Conservation (phyloP, 1,284 basidiomycete species). For the Trametes versicolor region DNA sequence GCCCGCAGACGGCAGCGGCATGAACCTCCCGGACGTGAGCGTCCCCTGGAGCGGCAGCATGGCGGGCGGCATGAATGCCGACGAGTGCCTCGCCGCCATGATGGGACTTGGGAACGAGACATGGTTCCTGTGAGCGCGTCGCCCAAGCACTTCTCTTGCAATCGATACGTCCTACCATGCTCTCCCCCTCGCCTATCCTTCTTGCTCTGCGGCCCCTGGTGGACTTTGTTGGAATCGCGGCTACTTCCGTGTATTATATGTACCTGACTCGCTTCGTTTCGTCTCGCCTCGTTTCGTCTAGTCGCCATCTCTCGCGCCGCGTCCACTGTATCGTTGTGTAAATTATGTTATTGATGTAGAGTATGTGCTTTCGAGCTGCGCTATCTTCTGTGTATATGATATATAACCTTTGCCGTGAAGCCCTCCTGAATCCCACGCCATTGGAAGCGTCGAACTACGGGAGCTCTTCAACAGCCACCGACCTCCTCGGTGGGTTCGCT, state of each 20-base stretch:
- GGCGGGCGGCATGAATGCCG: constrained; percentile 25
- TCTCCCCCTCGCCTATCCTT: neutral
- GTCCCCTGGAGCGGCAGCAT: constrained; percentile 24
- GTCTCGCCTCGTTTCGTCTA: neutral
- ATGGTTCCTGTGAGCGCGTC: constrained; percentile 27
- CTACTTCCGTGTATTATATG: constrained; percentile 1
- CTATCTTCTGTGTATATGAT: constrained; percentile 14
- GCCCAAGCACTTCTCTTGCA: neutral
- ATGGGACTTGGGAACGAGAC: constrained; percentile 33
- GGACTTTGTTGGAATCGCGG: constrained; percentile 1
- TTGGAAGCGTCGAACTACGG: neutral
- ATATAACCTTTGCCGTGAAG: neutral
- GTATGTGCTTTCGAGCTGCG: neutral
- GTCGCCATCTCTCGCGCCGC: neutral
- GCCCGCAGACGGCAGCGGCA: constrained; percentile 2
- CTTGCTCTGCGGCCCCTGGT: neutral
- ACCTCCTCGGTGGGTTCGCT: neutral
- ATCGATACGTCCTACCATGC: neutral
- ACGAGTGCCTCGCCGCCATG: constrained; percentile 34
- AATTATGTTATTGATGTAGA: constrained; percentile 23
- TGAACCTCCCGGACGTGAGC: constrained; percentile 13
- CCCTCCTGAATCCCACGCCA: neutral
- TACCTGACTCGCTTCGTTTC: neutral
- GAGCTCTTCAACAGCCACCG: neutral
- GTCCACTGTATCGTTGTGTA: constrained; percentile 16